Percentiles rank a stretch among this genome's conserved stretches.
phyloP scores from a whole-genome alignment of 129 eudicot species.

The Saposhnikovia divaricata region DNA sequence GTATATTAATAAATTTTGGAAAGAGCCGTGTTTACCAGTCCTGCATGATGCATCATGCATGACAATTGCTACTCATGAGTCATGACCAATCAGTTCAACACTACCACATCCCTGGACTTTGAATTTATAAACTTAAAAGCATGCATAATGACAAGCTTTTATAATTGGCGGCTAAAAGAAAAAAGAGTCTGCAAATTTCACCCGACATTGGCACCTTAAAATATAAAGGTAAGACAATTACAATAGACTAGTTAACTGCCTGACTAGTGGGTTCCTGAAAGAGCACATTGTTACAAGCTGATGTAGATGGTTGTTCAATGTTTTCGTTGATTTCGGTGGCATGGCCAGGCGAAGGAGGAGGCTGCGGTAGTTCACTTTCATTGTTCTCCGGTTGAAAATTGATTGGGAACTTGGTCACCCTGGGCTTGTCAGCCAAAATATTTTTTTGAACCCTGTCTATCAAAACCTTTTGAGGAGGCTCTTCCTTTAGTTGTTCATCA shows the following conservation, averaged over 20 bases:
- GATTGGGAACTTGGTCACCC: slow-evolving; percentile 65
- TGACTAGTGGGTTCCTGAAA: background rate
- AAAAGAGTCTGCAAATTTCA: background rate
- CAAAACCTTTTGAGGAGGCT: slow-evolving; percentile 65
- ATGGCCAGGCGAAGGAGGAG: slow-evolving; percentile 13
- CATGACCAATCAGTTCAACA: background rate
- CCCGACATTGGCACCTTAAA: background rate
- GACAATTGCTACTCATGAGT: background rate
- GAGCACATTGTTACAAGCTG: background rate
- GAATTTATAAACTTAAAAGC: background rate
- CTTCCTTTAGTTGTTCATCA: slow-evolving; percentile 62
- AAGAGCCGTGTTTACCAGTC: background rate
- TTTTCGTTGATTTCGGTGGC: slow-evolving; percentile 7
- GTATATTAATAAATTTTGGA: no score
- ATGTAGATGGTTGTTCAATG: slow-evolving; percentile 16
- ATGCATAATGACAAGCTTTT: background rate
- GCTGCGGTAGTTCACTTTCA: slow-evolving; percentile 23
- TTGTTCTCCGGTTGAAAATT: slow-evolving; percentile 48
- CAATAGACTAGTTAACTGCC: background rate
- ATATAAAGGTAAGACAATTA: background rate
- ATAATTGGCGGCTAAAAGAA: background rate
- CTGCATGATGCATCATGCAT: background rate
- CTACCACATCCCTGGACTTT: background rate
- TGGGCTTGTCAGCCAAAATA: slow-evolving; percentile 60
- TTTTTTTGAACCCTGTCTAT: slow-evolving; percentile 54